phyloP scores from a whole-genome alignment of 805 yeast genomes.

The Pichia ethanolica region DNA sequence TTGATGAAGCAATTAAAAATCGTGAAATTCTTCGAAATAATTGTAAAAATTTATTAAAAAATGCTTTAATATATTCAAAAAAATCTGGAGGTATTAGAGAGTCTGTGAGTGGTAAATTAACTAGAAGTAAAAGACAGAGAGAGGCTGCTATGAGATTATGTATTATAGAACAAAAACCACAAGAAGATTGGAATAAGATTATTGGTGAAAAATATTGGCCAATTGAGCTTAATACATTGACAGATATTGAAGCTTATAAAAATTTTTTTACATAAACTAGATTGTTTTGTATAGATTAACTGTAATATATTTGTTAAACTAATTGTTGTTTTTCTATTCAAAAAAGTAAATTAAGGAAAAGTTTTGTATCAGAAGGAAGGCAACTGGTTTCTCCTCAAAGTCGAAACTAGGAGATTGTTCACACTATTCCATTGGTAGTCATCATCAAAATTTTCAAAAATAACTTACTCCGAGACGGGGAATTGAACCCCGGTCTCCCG shows the following conservation, averaged over 20 bases:
- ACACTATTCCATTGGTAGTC: conserved; percentile 18
- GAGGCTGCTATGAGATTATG: conserved; percentile 42
- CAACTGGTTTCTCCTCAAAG: conserved; percentile 21
- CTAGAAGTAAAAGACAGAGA: conserved; percentile 33
- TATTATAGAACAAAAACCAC: conserved; percentile 34
- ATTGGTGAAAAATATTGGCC: conserved; percentile 25
- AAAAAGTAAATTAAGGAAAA: conserved; percentile 3
- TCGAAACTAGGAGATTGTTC: conserved; percentile 23
- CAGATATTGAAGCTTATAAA: conserved; percentile 19
- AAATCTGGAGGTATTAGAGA: conserved; percentile 47
- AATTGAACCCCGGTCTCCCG: conserved; percentile 38
- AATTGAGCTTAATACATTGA: conserved; percentile 19
- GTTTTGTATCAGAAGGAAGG: conserved; percentile 15
- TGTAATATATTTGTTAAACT: too few species aligned
- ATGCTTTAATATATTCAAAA: conserved; percentile 38
- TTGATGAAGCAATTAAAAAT: conserved; percentile 28
- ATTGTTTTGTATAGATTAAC: too few species aligned
- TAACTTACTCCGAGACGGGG: conserved; percentile 32
- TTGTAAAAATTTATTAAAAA: conserved; percentile 36
- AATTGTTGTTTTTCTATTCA: background rate
- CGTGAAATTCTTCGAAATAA: conserved; percentile 30
- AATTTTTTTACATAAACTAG: background rate
- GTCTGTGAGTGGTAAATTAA: conserved; percentile 34
- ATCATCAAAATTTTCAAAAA: conserved; percentile 14
- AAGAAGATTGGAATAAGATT: conserved; percentile 19